These are phyloP conservation scores for Aureobasidium leucospermi DNA, from an alignment of 2,329 filamentous ascomycete species.

Conservation along the genomic window DNA sequence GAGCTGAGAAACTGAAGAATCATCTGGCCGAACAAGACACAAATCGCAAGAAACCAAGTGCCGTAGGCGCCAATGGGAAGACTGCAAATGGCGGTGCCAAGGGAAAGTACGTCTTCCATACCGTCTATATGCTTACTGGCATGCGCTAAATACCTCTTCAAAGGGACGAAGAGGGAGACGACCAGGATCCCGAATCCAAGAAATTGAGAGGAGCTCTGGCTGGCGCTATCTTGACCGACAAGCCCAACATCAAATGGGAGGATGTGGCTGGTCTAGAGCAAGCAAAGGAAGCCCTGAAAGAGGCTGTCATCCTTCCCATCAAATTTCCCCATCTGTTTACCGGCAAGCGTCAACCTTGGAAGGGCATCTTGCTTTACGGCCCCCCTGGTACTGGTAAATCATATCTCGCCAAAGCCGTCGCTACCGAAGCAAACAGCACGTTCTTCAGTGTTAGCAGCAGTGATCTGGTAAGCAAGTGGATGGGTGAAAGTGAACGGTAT, in stretches of 20 bases:
- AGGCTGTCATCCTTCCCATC: constrained; percentile 94
- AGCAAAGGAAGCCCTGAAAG: constrained; percentile 94
- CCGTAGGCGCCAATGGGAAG: constrained; percentile 66
- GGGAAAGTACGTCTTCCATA: constrained; percentile 39
- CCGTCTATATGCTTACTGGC: not conserved
- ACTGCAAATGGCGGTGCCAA: constrained; percentile 57
- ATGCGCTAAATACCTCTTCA: not conserved
- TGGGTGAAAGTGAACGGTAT: constrained; percentile 97
- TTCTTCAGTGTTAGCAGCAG: constrained; percentile 98
- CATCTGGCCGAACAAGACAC: constrained; percentile 70
- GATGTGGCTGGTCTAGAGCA: constrained; percentile 91
- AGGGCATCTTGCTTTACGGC: constrained; percentile 91
- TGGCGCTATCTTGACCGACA: constrained; percentile 87
- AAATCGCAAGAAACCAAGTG: constrained; percentile 62
- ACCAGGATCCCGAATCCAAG: constrained; percentile 84
- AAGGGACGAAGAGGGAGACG: constrained; percentile 51
- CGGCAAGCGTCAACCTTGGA: constrained; percentile 96
- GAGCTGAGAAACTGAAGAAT: constrained; percentile 93
- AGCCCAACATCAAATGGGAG: constrained; percentile 96
- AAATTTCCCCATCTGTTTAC: constrained; percentile 96
- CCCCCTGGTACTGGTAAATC: constrained; percentile 96
- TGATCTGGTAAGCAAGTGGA: constrained; percentile 98
- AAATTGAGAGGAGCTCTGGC: constrained; percentile 86
- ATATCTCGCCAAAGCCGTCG: constrained; percentile 94
- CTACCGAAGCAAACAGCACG: constrained; percentile 96